Evolutionary conservation across 2,329 filamentous ascomycete species (phyloP), one percentile per base, ranked within the genome.

Genomic region (Monilinia vaccinii-corymbosi): DNA sequence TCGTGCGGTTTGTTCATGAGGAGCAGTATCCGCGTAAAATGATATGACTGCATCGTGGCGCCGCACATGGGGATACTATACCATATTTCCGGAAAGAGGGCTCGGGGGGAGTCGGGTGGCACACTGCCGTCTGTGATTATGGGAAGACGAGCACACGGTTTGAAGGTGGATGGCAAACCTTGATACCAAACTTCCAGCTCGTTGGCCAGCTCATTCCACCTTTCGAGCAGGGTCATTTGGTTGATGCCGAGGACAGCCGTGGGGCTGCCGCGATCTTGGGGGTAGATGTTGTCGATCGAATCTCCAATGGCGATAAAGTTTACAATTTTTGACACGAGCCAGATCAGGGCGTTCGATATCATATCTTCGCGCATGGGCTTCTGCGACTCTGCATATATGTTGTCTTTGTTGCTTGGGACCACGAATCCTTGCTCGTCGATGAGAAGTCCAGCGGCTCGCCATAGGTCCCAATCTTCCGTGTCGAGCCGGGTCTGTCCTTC

Each of bases 261-360:
- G 71, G 65, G 71, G 72, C 60, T 69, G 71, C 64, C 68, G 68
- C 63, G 68, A 50, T 71, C 65, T 59, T 69, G 68, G 13, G 69
- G 69, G 42, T 62, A 72, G 16, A 72, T 64, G 34, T 68, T 58
- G 52, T 71, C 75, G 2, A 81, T 72, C 4, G 78, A 77, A 60
- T 84, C 82, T 1, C 80, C 81, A 1, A 77, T 76, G 1, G 79
- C 82, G 59, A 86, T 80, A 68, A 81, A 86, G 67, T 88, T 87
- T 56, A 86, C 79, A 5, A 87, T 79, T 66, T 87, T 87, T 8
- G 83, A 81, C 61, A 85, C 76, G 10, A 88, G 78, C 84, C 84
- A 88, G 7, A 86, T 79, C 4, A 88, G 70, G 0, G 81, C 80
- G 65, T 88, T 87, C 45, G 79, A 81, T 57, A 85, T 81, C 62